Base-by-base conservation (phyloP, 2,329 filamentous ascomycete genomes). In the Phoma sp. region DNA sequence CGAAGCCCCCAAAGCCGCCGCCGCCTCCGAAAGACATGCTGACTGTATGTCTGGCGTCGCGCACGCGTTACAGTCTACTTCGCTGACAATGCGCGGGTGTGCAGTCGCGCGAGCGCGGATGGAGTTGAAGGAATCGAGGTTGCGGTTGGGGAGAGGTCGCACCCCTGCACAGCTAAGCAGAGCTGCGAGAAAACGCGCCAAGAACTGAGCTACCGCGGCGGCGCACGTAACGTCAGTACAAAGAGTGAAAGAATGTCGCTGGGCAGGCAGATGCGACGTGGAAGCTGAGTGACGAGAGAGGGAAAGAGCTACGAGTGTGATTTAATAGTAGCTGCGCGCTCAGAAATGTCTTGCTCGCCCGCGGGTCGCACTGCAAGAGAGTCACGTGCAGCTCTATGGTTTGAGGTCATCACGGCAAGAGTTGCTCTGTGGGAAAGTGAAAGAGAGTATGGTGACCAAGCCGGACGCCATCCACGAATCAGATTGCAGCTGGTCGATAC, bases 21-120 rank as follows among this genome's bases (percentile, higher is more conserved):
- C 52, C 37, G 36, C 46, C 35, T 74, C 84, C 85, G 63, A 89
- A 89, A 52, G 70, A 72, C 71, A 74, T 73, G 41, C 53, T 71
- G 60, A 48, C 40, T 30, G 33, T 60, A 66, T 57, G 63, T 65
- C 55, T 58, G 56, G 55, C 53, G 53, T 56, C 56, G 52, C 57
- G 60, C 58, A 66, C 68, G 68, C 58, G 61, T 63, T 29, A 25
- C 24, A 47, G 18, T 52, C 59, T 59, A 51, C 50, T 41, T 48
- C 55, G 22, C 52, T 66, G 59, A 54, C 59, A 58, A 61, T 65
- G 60, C 59, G 65, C 64, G 41, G 18, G 43, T 46, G 52, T 40
- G 48, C 56, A 57, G 41, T 59, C 55, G 61, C 58, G 59, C 55
- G 42, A 55, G 59, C 57, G 59, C 51, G 60, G 56, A 52, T 53